A percentile compares a stretch with the other conserved stretches of the same genome.
Conservation (phyloP, 1,139 yeast genomes). For the Yamadazyma friedrichii region DNA sequence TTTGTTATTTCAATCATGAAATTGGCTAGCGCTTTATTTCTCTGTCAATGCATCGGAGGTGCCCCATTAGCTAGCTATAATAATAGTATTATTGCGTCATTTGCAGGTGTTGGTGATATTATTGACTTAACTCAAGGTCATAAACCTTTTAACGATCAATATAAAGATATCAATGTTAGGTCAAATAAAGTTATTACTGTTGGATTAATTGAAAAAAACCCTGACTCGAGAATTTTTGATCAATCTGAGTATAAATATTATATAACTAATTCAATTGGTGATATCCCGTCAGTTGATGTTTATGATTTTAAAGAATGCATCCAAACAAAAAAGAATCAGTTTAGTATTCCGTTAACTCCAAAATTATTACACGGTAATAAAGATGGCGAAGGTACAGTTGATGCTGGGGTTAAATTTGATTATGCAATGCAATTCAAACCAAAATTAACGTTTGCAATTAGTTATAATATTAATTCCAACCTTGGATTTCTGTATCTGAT, state of each 20-base stretch:
- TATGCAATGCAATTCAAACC: constrained; percentile 4
- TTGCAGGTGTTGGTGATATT: neutral
- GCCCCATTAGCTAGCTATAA: neutral
- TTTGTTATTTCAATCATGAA: no score
- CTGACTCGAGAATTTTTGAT: constrained; percentile 7
- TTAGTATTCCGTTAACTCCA: constrained; percentile 7
- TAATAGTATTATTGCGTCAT: neutral
- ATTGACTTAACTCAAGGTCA: constrained; percentile 6
- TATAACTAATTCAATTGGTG: constrained; percentile 1
- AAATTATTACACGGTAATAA: constrained; percentile 9
- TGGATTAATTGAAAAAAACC: constrained; percentile 2
- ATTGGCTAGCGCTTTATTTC: no score
- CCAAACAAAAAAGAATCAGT: neutral
- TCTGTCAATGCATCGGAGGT: neutral
- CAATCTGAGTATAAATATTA: constrained; percentile 2
- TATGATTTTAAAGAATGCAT: constrained; percentile 11
- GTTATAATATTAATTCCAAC: constrained; percentile 4
- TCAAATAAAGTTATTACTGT: constrained; percentile 1
- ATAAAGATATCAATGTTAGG: constrained; percentile 8
- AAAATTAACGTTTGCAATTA: neutral
- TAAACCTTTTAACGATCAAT: constrained; percentile 8
- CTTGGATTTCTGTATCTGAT: constrained; percentile 2
- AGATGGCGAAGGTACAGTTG: constrained; percentile 14
- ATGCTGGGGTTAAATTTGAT: constrained; percentile 6
- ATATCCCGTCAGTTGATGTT: constrained; percentile 2